Conservation (phyloP, 306 rosid genomes). For the Glycine latifolia region DNA sequence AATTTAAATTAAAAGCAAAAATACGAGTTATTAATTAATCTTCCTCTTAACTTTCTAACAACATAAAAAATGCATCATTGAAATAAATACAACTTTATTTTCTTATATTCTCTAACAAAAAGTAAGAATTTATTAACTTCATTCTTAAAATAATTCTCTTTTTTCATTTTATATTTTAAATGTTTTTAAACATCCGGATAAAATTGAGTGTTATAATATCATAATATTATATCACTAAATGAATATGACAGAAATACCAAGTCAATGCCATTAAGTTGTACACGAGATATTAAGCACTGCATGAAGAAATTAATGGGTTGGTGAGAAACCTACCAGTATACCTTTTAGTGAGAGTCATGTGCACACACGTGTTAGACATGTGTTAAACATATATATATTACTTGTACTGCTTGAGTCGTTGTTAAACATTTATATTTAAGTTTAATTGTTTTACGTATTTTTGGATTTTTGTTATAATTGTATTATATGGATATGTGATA, state of each 20-base stretch:
- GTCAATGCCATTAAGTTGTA: slow-evolving; percentile 15
- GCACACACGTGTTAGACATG: not conserved
- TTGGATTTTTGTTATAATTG: not conserved
- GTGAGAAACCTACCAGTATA: slow-evolving; percentile 34
- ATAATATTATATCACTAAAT: too few species aligned
- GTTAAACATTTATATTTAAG: not conserved
- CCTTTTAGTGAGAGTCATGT: not conserved
- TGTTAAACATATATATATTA: not conserved
- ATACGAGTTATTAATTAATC: too few species aligned
- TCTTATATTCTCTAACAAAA: too few species aligned
- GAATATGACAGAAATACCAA: not conserved
- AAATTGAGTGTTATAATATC: not conserved
- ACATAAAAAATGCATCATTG: too few species aligned
- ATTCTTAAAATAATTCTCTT: not conserved
- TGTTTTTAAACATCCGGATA: not conserved
- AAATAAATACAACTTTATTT: too few species aligned
- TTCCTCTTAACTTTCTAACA: too few species aligned
- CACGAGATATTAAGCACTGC: not conserved
- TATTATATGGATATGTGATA: not conserved
- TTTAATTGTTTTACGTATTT: not conserved
- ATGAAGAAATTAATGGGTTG: slow-evolving; percentile 41
- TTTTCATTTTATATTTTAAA: not conserved
- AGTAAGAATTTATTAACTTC: not conserved
- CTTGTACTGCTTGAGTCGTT: not conserved
- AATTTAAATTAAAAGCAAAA: too few species aligned